Percentiles rank a stretch among this genome's conserved stretches.
Evolutionary conservation across 345 rosid genomes (phyloP).

Genomic region (Durio zibethinus): DNA sequence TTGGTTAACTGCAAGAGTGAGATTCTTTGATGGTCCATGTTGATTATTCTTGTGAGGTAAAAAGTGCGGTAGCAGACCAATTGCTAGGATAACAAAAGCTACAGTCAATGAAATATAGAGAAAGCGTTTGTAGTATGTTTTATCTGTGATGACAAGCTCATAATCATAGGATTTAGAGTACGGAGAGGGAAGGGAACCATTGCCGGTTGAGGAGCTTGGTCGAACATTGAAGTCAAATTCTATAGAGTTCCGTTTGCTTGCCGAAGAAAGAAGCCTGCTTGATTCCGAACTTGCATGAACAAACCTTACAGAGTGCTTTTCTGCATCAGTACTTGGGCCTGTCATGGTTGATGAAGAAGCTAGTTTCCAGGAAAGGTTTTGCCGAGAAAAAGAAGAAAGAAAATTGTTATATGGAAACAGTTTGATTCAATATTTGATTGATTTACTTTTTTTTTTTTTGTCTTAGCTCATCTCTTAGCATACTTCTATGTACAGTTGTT

Average conservation of each 20-base stretch:
- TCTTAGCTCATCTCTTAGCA: neutral
- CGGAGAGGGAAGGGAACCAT: slow-evolving; percentile 42
- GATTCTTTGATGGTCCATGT: slow-evolving; percentile 38
- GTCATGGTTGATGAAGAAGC: slow-evolving; percentile 18
- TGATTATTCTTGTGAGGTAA: slow-evolving; percentile 37
- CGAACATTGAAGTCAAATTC: slow-evolving; percentile 32
- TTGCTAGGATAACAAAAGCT: slow-evolving; percentile 21
- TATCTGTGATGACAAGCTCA: slow-evolving; percentile 45
- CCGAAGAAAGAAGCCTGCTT: slow-evolving; percentile 43
- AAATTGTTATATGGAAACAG: neutral
- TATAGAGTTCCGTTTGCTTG: slow-evolving; percentile 45
- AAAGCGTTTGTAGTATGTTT: slow-evolving; percentile 39
- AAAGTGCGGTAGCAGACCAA: slow-evolving; percentile 31
- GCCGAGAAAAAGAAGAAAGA: neutral
- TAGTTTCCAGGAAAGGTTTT: neutral
- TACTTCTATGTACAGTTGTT: neutral
- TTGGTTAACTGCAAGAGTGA: slow-evolving; percentile 50
- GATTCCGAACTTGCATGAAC: slow-evolving; percentile 40
- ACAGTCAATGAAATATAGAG: slow-evolving; percentile 26
- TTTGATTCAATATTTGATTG: neutral
- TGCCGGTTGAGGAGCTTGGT: slow-evolving; percentile 15
- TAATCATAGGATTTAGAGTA: slow-evolving; percentile 48
- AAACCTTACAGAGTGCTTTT: slow-evolving; percentile 18
- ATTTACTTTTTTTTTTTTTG: neutral
- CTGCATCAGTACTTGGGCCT: slow-evolving; percentile 11